phyloP scores from a whole-genome alignment of 2,329 filamentous ascomycete species.

The Monascus ruber region DNA sequence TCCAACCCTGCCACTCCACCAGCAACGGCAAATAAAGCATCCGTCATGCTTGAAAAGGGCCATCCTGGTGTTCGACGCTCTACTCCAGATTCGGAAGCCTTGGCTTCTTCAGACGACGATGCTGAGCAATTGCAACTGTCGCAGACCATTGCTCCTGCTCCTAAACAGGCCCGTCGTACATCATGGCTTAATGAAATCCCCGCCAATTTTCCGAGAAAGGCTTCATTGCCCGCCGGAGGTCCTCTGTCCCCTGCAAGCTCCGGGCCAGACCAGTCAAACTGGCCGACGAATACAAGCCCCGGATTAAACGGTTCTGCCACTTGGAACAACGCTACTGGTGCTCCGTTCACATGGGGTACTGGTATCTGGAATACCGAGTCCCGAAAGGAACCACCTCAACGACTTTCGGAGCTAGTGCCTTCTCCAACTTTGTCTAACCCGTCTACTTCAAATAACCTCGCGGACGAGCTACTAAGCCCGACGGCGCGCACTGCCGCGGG shows the following conservation, averaged over 20 bases:
- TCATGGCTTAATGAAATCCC: slow-evolving; percentile 85
- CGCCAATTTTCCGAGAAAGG: slow-evolving; percentile 56
- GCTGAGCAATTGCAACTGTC: slow-evolving; percentile 52
- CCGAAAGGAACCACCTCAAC: slow-evolving; percentile 64
- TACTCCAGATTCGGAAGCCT: slow-evolving; percentile 85
- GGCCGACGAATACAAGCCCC: slow-evolving; percentile 28
- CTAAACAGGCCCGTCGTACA: slow-evolving; percentile 57
- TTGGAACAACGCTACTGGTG: slow-evolving; percentile 35
- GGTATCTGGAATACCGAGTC: slow-evolving; percentile 71
- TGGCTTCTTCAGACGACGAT: slow-evolving; percentile 93
- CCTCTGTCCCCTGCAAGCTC: slow-evolving; percentile 75
- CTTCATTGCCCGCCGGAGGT: slow-evolving; percentile 58
- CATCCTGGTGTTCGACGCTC: slow-evolving; percentile 60
- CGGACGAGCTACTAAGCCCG: slow-evolving; percentile 44
- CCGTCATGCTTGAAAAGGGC: slow-evolving; percentile 61
- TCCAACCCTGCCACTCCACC: slow-evolving; percentile 29
- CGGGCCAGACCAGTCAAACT: slow-evolving; percentile 49
- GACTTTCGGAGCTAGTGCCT: slow-evolving; percentile 61
- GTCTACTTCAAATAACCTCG: slow-evolving; percentile 34
- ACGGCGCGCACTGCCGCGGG: slow-evolving; percentile 33
- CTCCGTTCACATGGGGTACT: slow-evolving; percentile 58
- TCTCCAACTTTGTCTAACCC: slow-evolving; percentile 57
- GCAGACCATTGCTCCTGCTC: slow-evolving; percentile 39
- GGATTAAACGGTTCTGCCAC: slow-evolving; percentile 29
- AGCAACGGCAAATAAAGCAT: slow-evolving; percentile 48